Evolutionary conservation across 192 early-diverging fungal genomes (phyloP).

Genomic region (Gonapodya prolifera): DNA sequence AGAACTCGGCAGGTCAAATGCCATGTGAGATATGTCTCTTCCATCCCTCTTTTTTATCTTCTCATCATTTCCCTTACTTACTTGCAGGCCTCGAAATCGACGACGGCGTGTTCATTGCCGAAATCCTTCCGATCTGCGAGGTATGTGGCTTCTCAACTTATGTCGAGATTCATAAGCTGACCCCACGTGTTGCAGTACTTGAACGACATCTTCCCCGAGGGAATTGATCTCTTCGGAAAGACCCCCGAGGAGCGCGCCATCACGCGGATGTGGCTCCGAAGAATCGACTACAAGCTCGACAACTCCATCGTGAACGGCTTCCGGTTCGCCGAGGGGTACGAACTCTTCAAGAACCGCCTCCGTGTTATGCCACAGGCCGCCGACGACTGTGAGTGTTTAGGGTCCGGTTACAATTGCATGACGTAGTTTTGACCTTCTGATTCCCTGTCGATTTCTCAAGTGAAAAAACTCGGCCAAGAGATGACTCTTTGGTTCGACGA

Average conservation of each 20-base stretch:
- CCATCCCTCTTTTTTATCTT: too few species aligned
- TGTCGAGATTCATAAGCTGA: neutral
- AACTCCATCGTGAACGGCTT: neutral
- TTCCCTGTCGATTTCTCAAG: neutral
- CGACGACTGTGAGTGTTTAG: neutral
- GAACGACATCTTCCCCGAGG: neutral
- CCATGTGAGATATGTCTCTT: too few species aligned
- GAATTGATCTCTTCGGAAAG: neutral
- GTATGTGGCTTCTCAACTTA: neutral
- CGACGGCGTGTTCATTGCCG: neutral
- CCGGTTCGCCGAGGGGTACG: neutral
- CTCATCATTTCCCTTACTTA: too few species aligned
- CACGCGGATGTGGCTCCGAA: slow-evolving; percentile 1
- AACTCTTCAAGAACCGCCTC: neutral
- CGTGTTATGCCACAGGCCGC: neutral
- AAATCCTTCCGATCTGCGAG: neutral
- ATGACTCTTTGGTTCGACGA: slow-evolving; percentile 4
- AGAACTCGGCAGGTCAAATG: slow-evolving; percentile 2
- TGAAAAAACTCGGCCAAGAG: neutral
- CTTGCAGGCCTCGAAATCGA: slow-evolving; percentile 5
- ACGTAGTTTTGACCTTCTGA: neutral
- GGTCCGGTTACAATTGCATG: neutral
- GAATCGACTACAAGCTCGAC: slow-evolving; percentile 2
- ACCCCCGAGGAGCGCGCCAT: neutral
- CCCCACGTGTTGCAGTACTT: neutral